Evolutionary conservation across 495 filamentous ascomycete genomes (phyloP), one percentile per base, ranked within the genome.

Genomic region (Geoglossum glabrum): DNA sequence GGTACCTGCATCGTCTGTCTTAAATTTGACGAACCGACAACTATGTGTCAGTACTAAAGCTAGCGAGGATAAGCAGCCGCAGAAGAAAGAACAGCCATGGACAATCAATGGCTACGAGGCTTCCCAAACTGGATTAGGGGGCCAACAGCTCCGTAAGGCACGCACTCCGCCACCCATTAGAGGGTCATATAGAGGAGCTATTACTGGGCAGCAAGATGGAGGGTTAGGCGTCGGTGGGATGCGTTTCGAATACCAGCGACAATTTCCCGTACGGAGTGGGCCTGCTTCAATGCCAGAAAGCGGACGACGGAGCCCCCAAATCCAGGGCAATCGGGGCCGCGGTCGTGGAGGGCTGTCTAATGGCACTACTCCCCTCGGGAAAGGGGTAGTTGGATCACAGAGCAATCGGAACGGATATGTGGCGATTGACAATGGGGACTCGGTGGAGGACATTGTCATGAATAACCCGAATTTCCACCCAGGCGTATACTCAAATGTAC

Each of bases 11-110:
- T 79, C 81, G 10, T 83, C 85, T 0, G 86, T 95, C 23, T 81
- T 99, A 17, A 99, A 99, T 67, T 67, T 96, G 38, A 82, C 83
- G 8, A 74, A 90, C 61, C 79, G 77, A 57, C 93, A 97, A 70
- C 74, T 95, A 45, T 73, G 93, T 52, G 80, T 84, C 45, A 79
- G 72, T 51, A 85, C 86, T 15, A 80, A 83, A 56, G 85, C 87
- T 26, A 80, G 76, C 26, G 64, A 71, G 51, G 77, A 80, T 33
- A 81, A 70, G 57, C 78, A 79, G 46, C 59, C 71, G 50, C 76
- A 77, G 31, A 67, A 63, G 11, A 61, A 69, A n/a, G 61, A 62
- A 4, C 71, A 76, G 21, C 80, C 82, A 0, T 66, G 85, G 51
- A 82, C 79, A 0, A 71, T 75, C 57, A 72, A 76, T 26, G 78